These are phyloP conservation scores for Cordia subcordata DNA, from an alignment of 257 asterid genomes.

Conservation along the genomic window DNA sequence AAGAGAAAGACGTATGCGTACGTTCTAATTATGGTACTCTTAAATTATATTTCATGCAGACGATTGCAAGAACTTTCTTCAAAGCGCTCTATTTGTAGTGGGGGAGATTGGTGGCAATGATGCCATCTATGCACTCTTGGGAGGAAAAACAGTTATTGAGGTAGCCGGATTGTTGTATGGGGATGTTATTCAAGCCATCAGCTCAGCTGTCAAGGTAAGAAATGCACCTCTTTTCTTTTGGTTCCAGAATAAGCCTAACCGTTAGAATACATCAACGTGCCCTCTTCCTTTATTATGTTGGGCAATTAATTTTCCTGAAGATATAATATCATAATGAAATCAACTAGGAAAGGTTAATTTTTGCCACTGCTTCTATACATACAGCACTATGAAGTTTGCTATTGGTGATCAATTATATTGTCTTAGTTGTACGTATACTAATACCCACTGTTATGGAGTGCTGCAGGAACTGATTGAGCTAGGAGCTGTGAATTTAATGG, in stretches of 20 bases:
- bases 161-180: not conserved
- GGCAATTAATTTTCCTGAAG: too few species aligned
- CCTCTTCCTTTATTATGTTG: too few species aligned
- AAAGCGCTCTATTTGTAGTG: conserved; percentile 51
- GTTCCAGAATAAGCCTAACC: too few species aligned
- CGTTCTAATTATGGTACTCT: too few species aligned
- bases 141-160: not conserved
- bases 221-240: not conserved
- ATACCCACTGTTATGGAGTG: too few species aligned
- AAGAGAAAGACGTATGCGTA: too few species aligned
- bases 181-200: not conserved
- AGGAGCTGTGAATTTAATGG: conserved; percentile 42
- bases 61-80: conserved; percentile 37
- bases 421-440: not conserved
- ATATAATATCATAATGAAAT: too few species aligned
- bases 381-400: not conserved
- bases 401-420: not conserved
- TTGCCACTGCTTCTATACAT: too few species aligned
- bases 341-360: too few species aligned
- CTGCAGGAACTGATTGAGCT: conserved; percentile 39
- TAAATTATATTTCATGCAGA: not conserved
- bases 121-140: conserved; percentile 62
- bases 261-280: too few species aligned
- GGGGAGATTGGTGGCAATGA: conserved; percentile 67
- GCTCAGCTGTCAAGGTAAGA: not conserved